A percentile compares a stretch with the other conserved stretches of the same genome.
Conservation (phyloP, 495 filamentous ascomycete genomes). For the Friedmanniomyces simplex region DNA sequence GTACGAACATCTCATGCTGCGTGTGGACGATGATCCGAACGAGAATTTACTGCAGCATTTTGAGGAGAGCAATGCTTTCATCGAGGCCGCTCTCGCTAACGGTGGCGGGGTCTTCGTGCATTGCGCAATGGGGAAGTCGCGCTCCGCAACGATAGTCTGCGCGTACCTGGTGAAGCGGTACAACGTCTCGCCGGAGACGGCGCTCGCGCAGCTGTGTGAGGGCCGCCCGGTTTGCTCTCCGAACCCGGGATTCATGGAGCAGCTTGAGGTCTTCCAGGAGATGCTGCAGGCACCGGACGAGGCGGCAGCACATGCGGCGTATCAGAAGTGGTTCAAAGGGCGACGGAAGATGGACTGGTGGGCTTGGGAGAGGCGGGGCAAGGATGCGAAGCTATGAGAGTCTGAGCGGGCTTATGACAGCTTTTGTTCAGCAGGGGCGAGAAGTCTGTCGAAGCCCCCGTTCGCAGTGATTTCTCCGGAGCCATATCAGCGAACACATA, state of each 20-base stretch:
- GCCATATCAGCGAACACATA: too few species aligned
- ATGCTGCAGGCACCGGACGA: slow-evolving; percentile 18
- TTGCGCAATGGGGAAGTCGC: slow-evolving; percentile 30
- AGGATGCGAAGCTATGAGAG: slow-evolving; percentile 12
- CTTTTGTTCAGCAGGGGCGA: too few species aligned
- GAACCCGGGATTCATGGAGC: slow-evolving; percentile 28
- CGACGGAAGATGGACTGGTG: slow-evolving; percentile 22
- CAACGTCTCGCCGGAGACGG: slow-evolving; percentile 10
- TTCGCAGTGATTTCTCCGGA: too few species aligned
- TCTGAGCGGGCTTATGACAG: too few species aligned
- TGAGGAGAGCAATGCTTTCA: slow-evolving; percentile 13
- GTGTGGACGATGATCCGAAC: slow-evolving; percentile 27
- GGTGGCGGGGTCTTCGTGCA: slow-evolving; percentile 28
- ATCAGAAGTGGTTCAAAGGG: slow-evolving; percentile 21
- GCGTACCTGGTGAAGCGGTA: slow-evolving; percentile 27
- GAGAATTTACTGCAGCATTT: slow-evolving; percentile 26
- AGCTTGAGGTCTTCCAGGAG: slow-evolving; percentile 17
- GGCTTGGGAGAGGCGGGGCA: slow-evolving; percentile 22
- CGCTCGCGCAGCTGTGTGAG: slow-evolving; percentile 23
- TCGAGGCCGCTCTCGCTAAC: slow-evolving; percentile 15
- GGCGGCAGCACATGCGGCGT: slow-evolving; percentile 9
- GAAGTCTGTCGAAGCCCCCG: too few species aligned
- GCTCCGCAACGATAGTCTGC: slow-evolving; percentile 23
- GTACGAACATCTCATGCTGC: slow-evolving; percentile 23
- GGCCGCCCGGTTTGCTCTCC: slow-evolving; percentile 26